A percentile compares a stretch with the other conserved stretches of the same genome.
Conservation (phyloP, 83 land plant species). For the Diphasiastrum complanatum region DNA sequence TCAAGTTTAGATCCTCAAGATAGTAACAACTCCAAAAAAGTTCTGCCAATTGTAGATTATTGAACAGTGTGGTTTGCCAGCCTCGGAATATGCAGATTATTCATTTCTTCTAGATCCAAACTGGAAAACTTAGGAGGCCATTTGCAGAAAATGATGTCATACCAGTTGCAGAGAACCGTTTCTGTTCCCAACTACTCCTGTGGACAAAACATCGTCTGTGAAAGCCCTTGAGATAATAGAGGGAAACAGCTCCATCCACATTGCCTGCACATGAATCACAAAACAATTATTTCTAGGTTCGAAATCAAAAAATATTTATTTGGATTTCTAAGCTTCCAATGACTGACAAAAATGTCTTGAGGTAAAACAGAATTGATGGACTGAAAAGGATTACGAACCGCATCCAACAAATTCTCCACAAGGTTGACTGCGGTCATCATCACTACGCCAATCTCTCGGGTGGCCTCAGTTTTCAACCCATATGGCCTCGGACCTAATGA, state of each 20-base stretch:
- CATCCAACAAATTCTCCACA: conserved; percentile 81
- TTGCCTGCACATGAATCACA: background rate
- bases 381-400: conserved; percentile 29
- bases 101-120: background rate
- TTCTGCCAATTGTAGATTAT: background rate
- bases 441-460: conserved; percentile 53
- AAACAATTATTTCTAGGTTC: too few species aligned
- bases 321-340: background rate
- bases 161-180: conserved; percentile 10
- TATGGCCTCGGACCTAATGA: conserved; percentile 64
- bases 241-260: conserved; percentile 17
- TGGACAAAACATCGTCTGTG: background rate
- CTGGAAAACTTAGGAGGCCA: too few species aligned
- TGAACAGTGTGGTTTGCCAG: background rate
- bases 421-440: conserved; percentile 64
- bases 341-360: background rate
- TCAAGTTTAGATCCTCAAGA: background rate
- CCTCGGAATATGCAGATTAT: background rate
- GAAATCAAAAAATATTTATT: background rate
- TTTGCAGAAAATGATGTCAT: too few species aligned
- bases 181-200: conserved; percentile 6
- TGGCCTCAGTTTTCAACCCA: conserved; percentile 64
- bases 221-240: conserved; percentile 16
- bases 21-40: background rate
- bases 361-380: background rate